Evolutionary conservation across 2,329 filamentous ascomycete genomes (phyloP).

Genomic region (Talaromyces piceae): DNA sequence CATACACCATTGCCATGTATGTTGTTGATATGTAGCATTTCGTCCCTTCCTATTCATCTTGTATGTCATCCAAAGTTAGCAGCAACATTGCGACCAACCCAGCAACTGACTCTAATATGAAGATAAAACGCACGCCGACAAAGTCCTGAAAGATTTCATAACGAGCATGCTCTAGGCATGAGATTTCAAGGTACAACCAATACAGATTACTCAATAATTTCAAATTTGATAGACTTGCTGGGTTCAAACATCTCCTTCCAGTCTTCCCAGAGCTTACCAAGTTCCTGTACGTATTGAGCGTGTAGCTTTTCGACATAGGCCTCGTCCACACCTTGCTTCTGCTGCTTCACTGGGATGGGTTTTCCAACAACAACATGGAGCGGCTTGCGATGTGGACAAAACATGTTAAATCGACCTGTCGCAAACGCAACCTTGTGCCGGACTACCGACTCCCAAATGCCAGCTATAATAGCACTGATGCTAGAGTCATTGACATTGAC

Average conservation of each 20-base stretch:
- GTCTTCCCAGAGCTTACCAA: conserved; percentile 21
- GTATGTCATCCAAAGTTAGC: no score
- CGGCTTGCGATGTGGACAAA: conserved; percentile 73
- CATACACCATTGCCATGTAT: no score
- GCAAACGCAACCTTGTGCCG: conserved; percentile 79
- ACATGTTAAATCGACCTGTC: conserved; percentile 68
- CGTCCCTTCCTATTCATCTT: no score
- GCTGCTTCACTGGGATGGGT: conserved; percentile 58
- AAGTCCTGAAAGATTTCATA: no score
- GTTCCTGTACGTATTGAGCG: conserved; percentile 56
- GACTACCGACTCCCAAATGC: conserved; percentile 52
- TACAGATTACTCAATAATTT: conserved; percentile 15
- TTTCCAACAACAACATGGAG: conserved; percentile 75
- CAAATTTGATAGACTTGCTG: conserved; percentile 20
- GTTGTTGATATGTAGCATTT: no score
- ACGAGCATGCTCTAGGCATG: no score
- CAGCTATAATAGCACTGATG: conserved; percentile 57
- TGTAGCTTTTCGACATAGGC: conserved; percentile 69
- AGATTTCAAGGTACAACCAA: neutral
- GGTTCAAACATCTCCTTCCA: conserved; percentile 24
- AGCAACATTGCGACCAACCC: no score
- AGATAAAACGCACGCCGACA: no score
- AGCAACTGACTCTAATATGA: no score
- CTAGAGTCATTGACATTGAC: conserved; percentile 59
- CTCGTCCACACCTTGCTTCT: conserved; percentile 51